Percentiles rank a stretch among this genome's conserved stretches.
Conservation (phyloP, 2,329 filamentous ascomycete genomes). For the Blumeriella jaapii region DNA sequence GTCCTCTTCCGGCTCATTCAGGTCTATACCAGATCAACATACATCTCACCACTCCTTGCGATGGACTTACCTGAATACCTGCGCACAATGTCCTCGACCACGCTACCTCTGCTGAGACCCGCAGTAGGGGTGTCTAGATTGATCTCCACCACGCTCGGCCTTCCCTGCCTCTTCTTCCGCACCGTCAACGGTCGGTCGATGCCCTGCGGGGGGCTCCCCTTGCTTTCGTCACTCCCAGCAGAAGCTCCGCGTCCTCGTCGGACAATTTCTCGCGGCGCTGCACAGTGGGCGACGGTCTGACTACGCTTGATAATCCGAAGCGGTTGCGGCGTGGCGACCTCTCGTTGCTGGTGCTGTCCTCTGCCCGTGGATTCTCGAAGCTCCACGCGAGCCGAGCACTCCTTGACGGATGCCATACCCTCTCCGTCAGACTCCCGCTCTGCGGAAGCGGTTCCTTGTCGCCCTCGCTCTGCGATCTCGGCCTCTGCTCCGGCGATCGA, state of each 20-base stretch:
- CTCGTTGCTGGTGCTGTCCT: slow-evolving; percentile 2
- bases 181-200: slow-evolving; percentile 24
- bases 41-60: neutral
- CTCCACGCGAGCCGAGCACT: slow-evolving; percentile 25
- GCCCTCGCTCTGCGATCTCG: slow-evolving; percentile 1
- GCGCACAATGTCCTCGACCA: slow-evolving; percentile 8
- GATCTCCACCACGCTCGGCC: slow-evolving; percentile 12
- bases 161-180: slow-evolving; percentile 18
- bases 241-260: slow-evolving; percentile 16
- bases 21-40: slow-evolving; percentile 1
- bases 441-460: slow-evolving; percentile 4
- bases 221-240: slow-evolving; percentile 17
- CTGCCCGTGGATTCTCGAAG: slow-evolving; percentile 21
- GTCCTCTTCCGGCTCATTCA: slow-evolving; percentile 10
- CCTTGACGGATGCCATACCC: slow-evolving; percentile 29
- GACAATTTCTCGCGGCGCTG: slow-evolving; percentile 15
- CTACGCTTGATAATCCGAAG: slow-evolving; percentile 39
- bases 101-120: neutral
- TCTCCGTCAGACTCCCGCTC: slow-evolving; percentile 6
- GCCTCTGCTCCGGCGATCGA: neutral
- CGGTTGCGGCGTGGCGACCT: slow-evolving; percentile 32
- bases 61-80: slow-evolving; percentile 2
- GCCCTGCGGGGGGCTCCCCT: slow-evolving; percentile 21
- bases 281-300: slow-evolving; percentile 22
- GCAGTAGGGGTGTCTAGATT: slow-evolving; percentile 10